These are phyloP conservation scores for Anacardium occidentale DNA, from an alignment of 345 rosid genomes.

Conservation along the genomic window DNA sequence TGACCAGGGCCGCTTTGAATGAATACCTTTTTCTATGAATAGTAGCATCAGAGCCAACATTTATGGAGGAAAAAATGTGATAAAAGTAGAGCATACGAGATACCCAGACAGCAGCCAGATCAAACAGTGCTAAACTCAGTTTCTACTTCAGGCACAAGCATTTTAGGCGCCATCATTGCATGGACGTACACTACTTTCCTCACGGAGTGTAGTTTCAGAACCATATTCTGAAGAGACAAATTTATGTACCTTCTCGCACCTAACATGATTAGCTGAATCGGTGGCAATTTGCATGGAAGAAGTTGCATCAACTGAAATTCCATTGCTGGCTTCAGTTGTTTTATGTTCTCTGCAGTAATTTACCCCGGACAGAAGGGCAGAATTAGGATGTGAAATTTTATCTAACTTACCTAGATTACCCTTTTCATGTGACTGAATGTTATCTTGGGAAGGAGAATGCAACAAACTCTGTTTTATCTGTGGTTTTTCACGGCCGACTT, in stretches of 20 bases:
- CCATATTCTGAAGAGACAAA: slow-evolving; percentile 1
- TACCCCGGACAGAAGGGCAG: slow-evolving; percentile 11
- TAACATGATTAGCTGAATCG: slow-evolving; percentile 12
- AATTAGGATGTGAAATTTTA: slow-evolving; percentile 17
- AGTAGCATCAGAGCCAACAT: background rate
- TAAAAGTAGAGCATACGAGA: background rate
- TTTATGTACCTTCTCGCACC: slow-evolving; percentile 2
- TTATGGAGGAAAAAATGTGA: slow-evolving; percentile 2
- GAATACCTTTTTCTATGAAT: slow-evolving; percentile 10
- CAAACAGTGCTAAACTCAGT: slow-evolving; percentile 3
- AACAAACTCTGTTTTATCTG: slow-evolving; percentile 13
- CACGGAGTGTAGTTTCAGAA: slow-evolving; percentile 10
- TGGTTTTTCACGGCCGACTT: background rate
- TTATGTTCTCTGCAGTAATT: slow-evolving; percentile 8
- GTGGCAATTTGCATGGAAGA: slow-evolving; percentile 11
- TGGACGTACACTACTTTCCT: background rate
- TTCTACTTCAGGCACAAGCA: slow-evolving; percentile 11
- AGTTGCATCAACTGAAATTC: background rate
- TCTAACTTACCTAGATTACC: background rate
- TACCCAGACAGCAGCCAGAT: background rate
- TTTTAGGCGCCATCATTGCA: background rate
- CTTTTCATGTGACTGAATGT: slow-evolving; percentile 2
- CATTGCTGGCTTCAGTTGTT: background rate
- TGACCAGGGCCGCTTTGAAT: background rate
- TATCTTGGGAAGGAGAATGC: slow-evolving; percentile 29